Conservation (phyloP, 2,329 filamentous ascomycete genomes). For the Ceratocystis huliohia region DNA sequence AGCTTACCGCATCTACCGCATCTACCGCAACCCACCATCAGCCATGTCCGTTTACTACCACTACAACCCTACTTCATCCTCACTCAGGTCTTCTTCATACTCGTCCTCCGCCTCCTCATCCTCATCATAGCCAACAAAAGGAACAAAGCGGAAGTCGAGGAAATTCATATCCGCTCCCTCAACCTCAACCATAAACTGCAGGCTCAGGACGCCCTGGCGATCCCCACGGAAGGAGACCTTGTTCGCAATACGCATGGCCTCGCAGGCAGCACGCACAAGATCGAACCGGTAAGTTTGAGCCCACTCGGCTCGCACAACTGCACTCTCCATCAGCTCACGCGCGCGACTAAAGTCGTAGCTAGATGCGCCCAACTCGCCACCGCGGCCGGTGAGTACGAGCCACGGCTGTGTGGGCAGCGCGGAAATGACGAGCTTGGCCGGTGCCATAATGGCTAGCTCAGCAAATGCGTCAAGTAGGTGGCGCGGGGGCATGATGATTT, state of each 20-base stretch:
- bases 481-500: constrained; percentile 81
- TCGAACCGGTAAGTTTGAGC: constrained; percentile 74
- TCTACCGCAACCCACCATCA: no score
- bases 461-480: constrained; percentile 59
- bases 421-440: constrained; percentile 56
- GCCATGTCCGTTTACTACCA: neutral
- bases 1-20: no score
- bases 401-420: constrained; percentile 53
- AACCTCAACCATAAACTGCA: constrained; percentile 93
- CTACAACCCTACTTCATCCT: constrained; percentile 14
- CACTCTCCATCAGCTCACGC: constrained; percentile 60
- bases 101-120: constrained; percentile 34
- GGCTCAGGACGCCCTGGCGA: constrained; percentile 73
- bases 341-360: constrained; percentile 55
- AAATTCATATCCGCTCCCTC: constrained; percentile 59
- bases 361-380: constrained; percentile 47
- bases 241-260: constrained; percentile 84
- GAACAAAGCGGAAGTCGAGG: constrained; percentile 72
- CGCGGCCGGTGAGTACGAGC: constrained; percentile 55
- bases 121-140: constrained; percentile 51
- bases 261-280: constrained; percentile 68
- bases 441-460: constrained; percentile 58
- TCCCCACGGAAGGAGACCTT: constrained; percentile 90
- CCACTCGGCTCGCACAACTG: constrained; percentile 48
- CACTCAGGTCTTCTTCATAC: constrained; percentile 24